These are phyloP conservation scores for Linderniella brevidens DNA, from an alignment of 257 asterid species.

Conservation along the genomic window DNA sequence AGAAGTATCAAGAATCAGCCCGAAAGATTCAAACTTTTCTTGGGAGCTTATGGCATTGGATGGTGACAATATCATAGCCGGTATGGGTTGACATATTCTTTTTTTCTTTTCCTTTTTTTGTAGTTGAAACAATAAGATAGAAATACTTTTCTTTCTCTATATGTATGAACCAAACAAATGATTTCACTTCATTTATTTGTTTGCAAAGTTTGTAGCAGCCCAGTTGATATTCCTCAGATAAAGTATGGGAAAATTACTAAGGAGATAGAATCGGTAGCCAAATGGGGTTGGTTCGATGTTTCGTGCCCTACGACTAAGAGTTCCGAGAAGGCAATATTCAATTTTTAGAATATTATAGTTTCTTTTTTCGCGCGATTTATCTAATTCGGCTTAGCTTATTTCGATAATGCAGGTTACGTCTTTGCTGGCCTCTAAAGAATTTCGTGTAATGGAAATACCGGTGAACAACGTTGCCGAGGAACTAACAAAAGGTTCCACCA, in stretches of 20 bases:
- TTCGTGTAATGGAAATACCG: constrained; percentile 45
- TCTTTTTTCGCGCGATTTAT: too few species aligned
- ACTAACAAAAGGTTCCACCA: constrained; percentile 39
- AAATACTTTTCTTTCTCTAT: too few species aligned
- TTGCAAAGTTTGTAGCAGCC: constrained; percentile 63
- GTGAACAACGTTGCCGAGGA: constrained; percentile 31
- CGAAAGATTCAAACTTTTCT: constrained; percentile 37
- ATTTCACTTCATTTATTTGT: background rate
- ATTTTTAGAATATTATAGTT: too few species aligned
- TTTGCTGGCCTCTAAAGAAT: constrained; percentile 40
- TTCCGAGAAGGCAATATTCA: constrained; percentile 37
- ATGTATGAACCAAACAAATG: too few species aligned
- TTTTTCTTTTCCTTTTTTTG: background rate
- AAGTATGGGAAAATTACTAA: constrained; percentile 43
- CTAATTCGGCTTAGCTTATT: too few species aligned
- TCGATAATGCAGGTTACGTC: constrained; percentile 34
- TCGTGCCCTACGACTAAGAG: constrained; percentile 41
- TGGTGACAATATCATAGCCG: constrained; percentile 52
- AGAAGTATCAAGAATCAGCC: constrained; percentile 54
- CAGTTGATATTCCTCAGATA: constrained; percentile 50
- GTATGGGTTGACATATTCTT: constrained; percentile 14
- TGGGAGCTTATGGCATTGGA: constrained; percentile 72
- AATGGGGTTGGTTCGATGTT: constrained; percentile 72
- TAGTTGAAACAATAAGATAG: too few species aligned
- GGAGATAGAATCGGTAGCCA: constrained; percentile 20